A percentile compares a stretch with the other conserved stretches of the same genome.
Evolutionary conservation across 495 filamentous ascomycete species (phyloP).

Genomic region (Penicillium maclennaniae): DNA sequence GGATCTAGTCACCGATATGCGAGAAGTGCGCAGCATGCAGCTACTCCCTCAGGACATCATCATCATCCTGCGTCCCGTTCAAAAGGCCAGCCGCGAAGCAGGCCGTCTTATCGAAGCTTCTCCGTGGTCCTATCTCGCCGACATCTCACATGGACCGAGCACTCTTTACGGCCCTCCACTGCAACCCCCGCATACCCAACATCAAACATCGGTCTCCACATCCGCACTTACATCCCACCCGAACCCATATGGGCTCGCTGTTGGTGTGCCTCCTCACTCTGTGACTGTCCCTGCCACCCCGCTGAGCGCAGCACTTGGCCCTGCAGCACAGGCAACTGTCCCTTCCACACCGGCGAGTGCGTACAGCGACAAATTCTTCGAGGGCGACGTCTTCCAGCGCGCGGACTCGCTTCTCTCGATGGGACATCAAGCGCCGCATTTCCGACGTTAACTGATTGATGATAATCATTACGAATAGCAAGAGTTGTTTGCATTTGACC

Average conservation of each 20-base stretch:
- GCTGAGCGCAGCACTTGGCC: slow-evolving; percentile 79
- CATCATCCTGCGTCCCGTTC: slow-evolving; percentile 68
- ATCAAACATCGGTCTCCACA: slow-evolving; percentile 32
- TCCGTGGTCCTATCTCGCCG: slow-evolving; percentile 62
- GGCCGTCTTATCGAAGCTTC: slow-evolving; percentile 69
- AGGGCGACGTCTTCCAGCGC: slow-evolving; percentile 68
- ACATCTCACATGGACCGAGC: slow-evolving; percentile 29
- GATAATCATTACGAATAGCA: background rate
- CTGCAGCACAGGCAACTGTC: slow-evolving; percentile 84
- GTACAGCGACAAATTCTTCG: slow-evolving; percentile 61
- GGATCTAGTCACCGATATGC: slow-evolving; percentile 67
- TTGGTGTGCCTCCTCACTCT: slow-evolving; percentile 38
- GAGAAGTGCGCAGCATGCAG: slow-evolving; percentile 60
- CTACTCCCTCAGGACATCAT: slow-evolving; percentile 65
- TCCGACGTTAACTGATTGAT: slow-evolving; percentile 2
- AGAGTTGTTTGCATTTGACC: background rate
- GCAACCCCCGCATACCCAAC: slow-evolving; percentile 31
- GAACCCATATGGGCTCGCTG: slow-evolving; percentile 28
- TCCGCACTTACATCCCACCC: slow-evolving; percentile 23
- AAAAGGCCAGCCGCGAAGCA: slow-evolving; percentile 71
- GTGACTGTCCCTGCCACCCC: slow-evolving; percentile 59
- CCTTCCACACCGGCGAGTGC: slow-evolving; percentile 72
- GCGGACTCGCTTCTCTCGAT: slow-evolving; percentile 67
- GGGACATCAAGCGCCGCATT: slow-evolving; percentile 44
- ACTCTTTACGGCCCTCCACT: slow-evolving; percentile 41